A percentile compares a stretch with the other conserved stretches of the same genome.
These are phyloP conservation scores for Vicia sativa DNA, from an alignment of 306 rosid genomes.

Conservation along the genomic window DNA sequence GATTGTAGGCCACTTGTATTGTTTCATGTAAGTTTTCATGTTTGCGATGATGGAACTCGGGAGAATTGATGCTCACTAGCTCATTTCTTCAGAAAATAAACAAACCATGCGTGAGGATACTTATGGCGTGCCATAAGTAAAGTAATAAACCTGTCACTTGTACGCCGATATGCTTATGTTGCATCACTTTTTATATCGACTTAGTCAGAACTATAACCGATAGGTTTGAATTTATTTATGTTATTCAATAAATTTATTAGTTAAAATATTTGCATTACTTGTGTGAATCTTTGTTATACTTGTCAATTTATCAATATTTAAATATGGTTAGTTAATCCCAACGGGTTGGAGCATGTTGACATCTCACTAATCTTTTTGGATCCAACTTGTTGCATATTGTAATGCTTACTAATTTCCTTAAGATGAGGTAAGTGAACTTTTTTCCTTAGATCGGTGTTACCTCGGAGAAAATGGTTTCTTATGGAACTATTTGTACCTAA, in stretches of 20 bases:
- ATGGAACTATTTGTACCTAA: too few relatives aligned
- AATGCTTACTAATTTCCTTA: not conserved
- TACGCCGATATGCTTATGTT: constrained; percentile 9
- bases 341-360: not conserved
- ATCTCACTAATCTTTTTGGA: not conserved
- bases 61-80: constrained; percentile 12
- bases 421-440: too few relatives aligned
- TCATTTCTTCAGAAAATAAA: constrained; percentile 26
- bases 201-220: not conserved
- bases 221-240: not conserved
- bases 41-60: constrained; percentile 33
- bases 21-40: constrained; percentile 29
- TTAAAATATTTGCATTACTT: constrained; percentile 2
- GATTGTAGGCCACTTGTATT: constrained; percentile 34
- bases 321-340: not conserved
- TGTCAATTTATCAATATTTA: not conserved
- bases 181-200: not conserved
- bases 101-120: not conserved
- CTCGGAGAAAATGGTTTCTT: not conserved
- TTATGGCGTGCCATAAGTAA: not conserved
- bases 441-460: too few relatives aligned
- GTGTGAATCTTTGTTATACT: constrained; percentile 5
- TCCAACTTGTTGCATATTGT: not conserved
- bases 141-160: constrained; percentile 23
- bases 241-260: constrained; percentile 2